Evolutionary conservation across 1,284 basidiomycete species (phyloP).

Genomic region (Ganoderma lingzhi): DNA sequence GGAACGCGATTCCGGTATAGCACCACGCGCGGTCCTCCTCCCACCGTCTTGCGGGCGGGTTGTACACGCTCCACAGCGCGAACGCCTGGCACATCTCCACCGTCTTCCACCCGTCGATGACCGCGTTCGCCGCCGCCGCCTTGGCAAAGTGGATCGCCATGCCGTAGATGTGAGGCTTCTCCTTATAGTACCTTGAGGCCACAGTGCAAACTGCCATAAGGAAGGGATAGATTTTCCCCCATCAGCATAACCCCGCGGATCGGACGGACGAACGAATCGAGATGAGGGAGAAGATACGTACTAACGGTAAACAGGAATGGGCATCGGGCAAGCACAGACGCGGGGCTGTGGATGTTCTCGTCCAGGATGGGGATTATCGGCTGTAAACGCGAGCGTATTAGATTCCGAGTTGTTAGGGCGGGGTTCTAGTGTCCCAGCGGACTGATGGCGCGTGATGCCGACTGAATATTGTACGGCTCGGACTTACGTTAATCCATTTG

Average conservation of each 20-base stretch:
- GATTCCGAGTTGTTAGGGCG: not conserved
- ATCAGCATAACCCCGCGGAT: not conserved
- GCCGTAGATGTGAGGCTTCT: conserved; percentile 45
- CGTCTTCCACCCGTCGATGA: conserved; percentile 47
- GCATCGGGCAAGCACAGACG: conserved; percentile 46
- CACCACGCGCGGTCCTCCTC: conserved; percentile 46
- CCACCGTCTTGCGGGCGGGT: conserved; percentile 42
- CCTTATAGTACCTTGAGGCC: conserved; percentile 46
- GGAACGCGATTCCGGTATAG: conserved; percentile 44
- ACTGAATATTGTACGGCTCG: conserved; percentile 35
- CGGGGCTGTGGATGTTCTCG: conserved; percentile 48
- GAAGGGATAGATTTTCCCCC: not conserved
- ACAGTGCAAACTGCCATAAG: conserved; percentile 44
- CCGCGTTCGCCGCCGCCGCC: conserved; percentile 43
- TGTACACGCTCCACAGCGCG: conserved; percentile 43
- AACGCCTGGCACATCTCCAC: conserved; percentile 47
- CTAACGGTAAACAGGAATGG: conserved; percentile 51
- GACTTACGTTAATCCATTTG: conserved; percentile 48
- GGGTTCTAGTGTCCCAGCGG: not conserved
- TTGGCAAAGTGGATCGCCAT: conserved; percentile 49
- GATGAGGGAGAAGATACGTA: conserved; percentile 32
- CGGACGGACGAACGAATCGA: not conserved
- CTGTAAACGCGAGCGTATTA: conserved; percentile 24
- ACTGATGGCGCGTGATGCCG: conserved; percentile 49
- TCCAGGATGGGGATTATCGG: conserved; percentile 47